Evolutionary conservation across 2,329 filamentous ascomycete genomes (phyloP).

Genomic region (Colletotrichum truncatum): DNA sequence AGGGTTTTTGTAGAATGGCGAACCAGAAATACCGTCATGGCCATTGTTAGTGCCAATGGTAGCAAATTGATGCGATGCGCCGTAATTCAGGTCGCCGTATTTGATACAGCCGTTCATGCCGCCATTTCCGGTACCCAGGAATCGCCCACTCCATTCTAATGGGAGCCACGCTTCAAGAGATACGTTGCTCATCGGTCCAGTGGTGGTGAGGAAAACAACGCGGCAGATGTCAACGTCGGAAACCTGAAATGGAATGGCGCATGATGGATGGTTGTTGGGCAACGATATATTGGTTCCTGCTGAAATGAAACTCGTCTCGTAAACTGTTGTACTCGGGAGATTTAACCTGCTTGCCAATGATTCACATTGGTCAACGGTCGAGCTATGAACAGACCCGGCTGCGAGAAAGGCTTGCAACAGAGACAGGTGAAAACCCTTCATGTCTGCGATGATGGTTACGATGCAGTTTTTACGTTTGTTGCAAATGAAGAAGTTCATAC

Average conservation of each 20-base stretch:
- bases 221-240: slow-evolving; percentile 37
- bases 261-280: slow-evolving; percentile 44
- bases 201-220: slow-evolving; percentile 34
- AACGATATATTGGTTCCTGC: slow-evolving; percentile 43
- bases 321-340: slow-evolving; percentile 37
- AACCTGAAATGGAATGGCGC: slow-evolving; percentile 32
- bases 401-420: not conserved
- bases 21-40: slow-evolving; percentile 53
- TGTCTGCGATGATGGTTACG: not conserved
- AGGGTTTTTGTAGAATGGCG: slow-evolving; percentile 43
- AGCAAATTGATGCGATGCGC: slow-evolving; percentile 52
- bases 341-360: slow-evolving; percentile 13
- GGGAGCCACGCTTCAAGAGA: slow-evolving; percentile 61
- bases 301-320: slow-evolving; percentile 12
- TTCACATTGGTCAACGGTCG: not conserved
- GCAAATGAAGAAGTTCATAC: not conserved
- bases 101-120: slow-evolving; percentile 57
- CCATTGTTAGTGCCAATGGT: slow-evolving; percentile 60
- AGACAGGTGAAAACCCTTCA: not conserved
- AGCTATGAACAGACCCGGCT: not conserved
- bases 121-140: slow-evolving; percentile 58
- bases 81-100: slow-evolving; percentile 57
- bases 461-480: not conserved
- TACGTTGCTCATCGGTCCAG: slow-evolving; percentile 47
- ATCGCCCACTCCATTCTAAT: slow-evolving; percentile 50